phyloP scores from a whole-genome alignment of 805 yeast species.

The Tetrapisispora phaffii region DNA sequence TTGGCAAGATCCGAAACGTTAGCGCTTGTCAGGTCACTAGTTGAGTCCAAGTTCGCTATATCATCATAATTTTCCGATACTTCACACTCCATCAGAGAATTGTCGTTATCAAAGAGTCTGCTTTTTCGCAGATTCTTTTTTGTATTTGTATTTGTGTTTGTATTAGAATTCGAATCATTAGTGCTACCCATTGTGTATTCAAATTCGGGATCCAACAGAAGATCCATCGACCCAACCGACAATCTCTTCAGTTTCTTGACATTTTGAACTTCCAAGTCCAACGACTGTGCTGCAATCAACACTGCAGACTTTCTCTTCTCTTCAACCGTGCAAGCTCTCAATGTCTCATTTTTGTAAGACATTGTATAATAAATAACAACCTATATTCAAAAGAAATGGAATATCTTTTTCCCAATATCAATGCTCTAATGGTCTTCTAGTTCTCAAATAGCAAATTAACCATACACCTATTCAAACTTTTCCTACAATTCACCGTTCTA shows the following conservation, averaged over 20 bases:
- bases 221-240: conserved; percentile 49
- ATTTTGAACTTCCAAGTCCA: conserved; percentile 62
- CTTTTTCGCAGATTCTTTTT: background rate
- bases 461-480: too few relatives aligned
- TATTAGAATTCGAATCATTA: background rate
- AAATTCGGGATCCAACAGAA: conserved; percentile 55
- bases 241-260: conserved; percentile 66
- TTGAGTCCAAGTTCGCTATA: background rate
- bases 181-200: conserved; percentile 26
- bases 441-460: too few relatives aligned
- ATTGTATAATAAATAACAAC: background rate
- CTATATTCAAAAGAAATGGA: too few relatives aligned
- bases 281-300: conserved; percentile 59
- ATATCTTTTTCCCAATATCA: too few relatives aligned
- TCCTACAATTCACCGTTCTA: too few relatives aligned
- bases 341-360: background rate
- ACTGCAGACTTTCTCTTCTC: conserved; percentile 35
- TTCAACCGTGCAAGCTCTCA: background rate
- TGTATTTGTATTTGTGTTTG: too few relatives aligned
- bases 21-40: background rate
- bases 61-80: conserved; percentile 1
- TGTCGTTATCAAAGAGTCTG: background rate
- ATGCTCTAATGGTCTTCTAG: too few relatives aligned
- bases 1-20: background rate
- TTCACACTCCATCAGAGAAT: background rate